Percentiles rank a stretch among this genome's conserved stretches.
These are phyloP conservation scores for Fusarium poae DNA, from an alignment of 2,329 filamentous ascomycete genomes.

Conservation along the genomic window DNA sequence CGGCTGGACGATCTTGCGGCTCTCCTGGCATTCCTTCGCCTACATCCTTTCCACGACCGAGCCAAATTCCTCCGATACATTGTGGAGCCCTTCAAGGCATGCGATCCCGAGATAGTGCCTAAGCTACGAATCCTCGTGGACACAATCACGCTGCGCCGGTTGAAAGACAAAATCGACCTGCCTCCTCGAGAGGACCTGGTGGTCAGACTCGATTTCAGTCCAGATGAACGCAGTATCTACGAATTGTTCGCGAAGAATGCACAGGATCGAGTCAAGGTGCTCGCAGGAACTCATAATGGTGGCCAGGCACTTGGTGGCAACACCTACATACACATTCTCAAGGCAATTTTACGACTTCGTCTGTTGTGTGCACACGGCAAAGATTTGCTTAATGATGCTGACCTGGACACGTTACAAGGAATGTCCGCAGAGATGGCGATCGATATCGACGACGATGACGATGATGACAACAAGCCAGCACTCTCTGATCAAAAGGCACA, in stretches of 20 bases:
- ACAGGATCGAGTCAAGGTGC: conserved; percentile 80
- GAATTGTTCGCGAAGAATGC: conserved; percentile 87
- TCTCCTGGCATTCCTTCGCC: conserved; percentile 84
- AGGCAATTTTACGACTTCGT: conserved; percentile 89
- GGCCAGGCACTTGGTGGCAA: conserved; percentile 81
- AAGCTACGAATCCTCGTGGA: conserved; percentile 91
- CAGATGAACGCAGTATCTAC: conserved; percentile 82
- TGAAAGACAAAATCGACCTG: conserved; percentile 92
- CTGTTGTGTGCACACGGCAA: conserved; percentile 95
- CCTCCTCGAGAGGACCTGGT: conserved; percentile 80
- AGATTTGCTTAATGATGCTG: conserved; percentile 86
- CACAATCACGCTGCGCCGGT: conserved; percentile 90
- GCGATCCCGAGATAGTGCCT: conserved; percentile 84
- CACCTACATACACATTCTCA: conserved; percentile 93
- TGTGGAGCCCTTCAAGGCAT: conserved; percentile 86
- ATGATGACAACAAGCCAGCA: conserved; percentile 68
- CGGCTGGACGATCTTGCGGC: conserved; percentile 90
- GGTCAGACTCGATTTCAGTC: conserved; percentile 79
- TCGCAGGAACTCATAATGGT: conserved; percentile 70
- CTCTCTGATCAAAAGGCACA: conserved; percentile 81
- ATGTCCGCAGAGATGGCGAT: conserved; percentile 88
- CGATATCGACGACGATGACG: conserved; percentile 86
- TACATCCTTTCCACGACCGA: conserved; percentile 87
- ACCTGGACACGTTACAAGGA: conserved; percentile 83
- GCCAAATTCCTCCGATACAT: conserved; percentile 83